Base-by-base conservation (phyloP, 1,284 basidiomycete species). In the Porodaedalea pini region DNA sequence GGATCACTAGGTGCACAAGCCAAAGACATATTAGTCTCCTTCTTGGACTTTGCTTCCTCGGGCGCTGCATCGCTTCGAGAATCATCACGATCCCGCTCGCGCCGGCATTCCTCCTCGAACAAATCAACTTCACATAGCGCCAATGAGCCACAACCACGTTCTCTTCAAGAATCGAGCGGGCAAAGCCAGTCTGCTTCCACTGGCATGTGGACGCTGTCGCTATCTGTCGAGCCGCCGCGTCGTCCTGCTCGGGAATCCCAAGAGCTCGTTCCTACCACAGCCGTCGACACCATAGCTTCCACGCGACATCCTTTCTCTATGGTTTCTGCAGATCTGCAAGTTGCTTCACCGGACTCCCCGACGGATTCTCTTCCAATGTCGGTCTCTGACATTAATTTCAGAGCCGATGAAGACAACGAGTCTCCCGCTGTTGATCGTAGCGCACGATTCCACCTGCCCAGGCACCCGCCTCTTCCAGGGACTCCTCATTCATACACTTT, bases 351-450 rank as follows among this genome's bases (percentile, higher is more conserved):
- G 17, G 71, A 69, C 31, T 86, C 86, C 8, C 85, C 85, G 19
- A 83, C 83, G 0, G 83, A 87, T 50, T 87, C 85, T 53, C 72
- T 86, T 53, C 84, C 85, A 0, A 73, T 82, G 63, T 83, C 86
- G n/a, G 77, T 85, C 37, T 85, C 83, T 1, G 85, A 87, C 40
- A 76, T 85, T 52, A 75, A 82, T 62, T 86, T 85, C 71, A 74
- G 81, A 49, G 29, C 25, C 13, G 59, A 61, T 32, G 58, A 60
- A 19, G 58, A 60, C 13, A 55, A 51, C 31, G 53, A 55, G 27
- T 57, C 57, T n/a, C 45, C 40, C 11, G 29, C 23, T 21, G 48
- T 39, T 8, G 43, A 56, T 4, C 39, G 53, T 13, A 29, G 39
- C 8, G 13, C 40, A 8, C 58, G 58, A 21, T 53, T 60, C 54